Conservation (phyloP, 2,329 filamentous ascomycete species). For the Colletotrichum tabaci region DNA sequence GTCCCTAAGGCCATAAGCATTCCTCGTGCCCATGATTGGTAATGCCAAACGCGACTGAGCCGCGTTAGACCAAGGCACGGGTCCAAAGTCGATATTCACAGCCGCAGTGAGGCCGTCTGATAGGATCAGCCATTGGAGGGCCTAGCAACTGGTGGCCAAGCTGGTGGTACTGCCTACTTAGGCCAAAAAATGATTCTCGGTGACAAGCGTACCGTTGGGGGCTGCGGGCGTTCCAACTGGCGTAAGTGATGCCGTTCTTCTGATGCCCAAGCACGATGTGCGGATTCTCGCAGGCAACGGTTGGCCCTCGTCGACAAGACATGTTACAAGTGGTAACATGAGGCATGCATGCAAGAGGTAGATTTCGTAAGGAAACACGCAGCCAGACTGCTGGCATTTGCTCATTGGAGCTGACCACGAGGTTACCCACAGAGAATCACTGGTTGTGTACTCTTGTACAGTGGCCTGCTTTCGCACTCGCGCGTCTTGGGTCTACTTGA, state of each 20-base stretch:
- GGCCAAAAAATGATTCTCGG: neutral
- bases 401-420: constrained; percentile 18
- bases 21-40: constrained; percentile 4
- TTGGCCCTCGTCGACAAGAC: neutral
- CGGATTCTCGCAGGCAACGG: neutral
- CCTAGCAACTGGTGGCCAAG: neutral
- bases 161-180: neutral
- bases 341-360: neutral
- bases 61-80: neutral
- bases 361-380: constrained; percentile 20
- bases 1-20: neutral
- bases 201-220: neutral
- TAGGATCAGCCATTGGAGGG: neutral
- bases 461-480: constrained; percentile 19
- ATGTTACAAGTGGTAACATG: constrained; percentile 17
- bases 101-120: constrained; percentile 28
- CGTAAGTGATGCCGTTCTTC: neutral
- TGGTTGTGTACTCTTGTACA: neutral
- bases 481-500: constrained; percentile 12
- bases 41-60: neutral
- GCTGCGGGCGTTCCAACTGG: neutral
- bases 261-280: neutral
- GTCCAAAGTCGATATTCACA: constrained; percentile 29
- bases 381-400: constrained; percentile 16
- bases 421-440: constrained; percentile 9